Conservation (phyloP, 1,139 yeast species). For the Candida neerlandica region DNA sequence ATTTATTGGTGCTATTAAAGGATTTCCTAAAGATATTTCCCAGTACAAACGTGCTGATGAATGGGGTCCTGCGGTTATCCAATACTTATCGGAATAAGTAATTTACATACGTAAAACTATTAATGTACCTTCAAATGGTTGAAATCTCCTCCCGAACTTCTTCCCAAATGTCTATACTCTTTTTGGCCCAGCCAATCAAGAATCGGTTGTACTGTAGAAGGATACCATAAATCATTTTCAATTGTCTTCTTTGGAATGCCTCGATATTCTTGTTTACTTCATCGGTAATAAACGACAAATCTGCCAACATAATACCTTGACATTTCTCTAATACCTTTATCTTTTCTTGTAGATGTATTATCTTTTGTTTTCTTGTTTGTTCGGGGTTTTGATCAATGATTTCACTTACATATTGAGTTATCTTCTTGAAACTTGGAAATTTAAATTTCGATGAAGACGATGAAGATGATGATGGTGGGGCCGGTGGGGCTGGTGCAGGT, state of each 20-base stretch:
- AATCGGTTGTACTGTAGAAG: conserved; percentile 56
- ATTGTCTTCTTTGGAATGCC: conserved; percentile 53
- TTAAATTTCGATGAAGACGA: conserved; percentile 20
- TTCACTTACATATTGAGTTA: conserved; percentile 66
- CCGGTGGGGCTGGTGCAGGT: not conserved
- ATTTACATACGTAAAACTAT: not conserved
- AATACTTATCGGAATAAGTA: conserved; percentile 23
- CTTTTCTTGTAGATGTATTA: conserved; percentile 53
- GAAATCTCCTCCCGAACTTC: conserved; percentile 55
- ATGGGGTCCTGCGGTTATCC: conserved; percentile 42
- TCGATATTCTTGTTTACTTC: conserved; percentile 52
- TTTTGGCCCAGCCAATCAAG: conserved; percentile 69
- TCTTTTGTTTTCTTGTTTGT: conserved; percentile 59
- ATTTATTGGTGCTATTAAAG: conserved; percentile 42
- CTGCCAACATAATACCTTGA: conserved; percentile 57
- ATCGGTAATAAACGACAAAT: conserved; percentile 54
- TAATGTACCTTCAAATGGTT: conserved; percentile 21
- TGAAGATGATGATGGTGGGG: conserved; percentile 9
- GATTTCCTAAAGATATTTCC: conserved; percentile 42
- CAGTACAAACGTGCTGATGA: conserved; percentile 40
- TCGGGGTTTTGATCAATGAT: conserved; percentile 75
- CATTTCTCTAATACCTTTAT: conserved; percentile 59
- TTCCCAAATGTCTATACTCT: conserved; percentile 73
- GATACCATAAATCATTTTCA: conserved; percentile 44
- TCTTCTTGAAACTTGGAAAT: conserved; percentile 42